Evolutionary conservation across 208 protist species (phyloP), one percentile per base, ranked within the genome.

Genomic region (Crithidia expoeki): DNA sequence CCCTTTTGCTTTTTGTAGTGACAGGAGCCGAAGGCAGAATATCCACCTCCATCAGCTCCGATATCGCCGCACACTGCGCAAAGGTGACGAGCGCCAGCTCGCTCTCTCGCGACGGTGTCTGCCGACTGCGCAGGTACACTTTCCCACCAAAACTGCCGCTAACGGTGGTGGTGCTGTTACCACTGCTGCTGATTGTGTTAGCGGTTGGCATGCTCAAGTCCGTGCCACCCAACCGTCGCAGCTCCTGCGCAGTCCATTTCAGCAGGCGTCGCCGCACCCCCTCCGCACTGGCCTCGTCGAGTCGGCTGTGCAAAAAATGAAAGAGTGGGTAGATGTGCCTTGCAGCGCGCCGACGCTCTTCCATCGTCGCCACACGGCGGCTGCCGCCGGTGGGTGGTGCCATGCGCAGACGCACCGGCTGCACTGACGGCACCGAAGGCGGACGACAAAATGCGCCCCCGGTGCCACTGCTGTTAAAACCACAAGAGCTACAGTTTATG

Each of bases 41-140:
- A 27, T 89, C 76, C 27, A 83, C 78, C 27, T 55, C 81, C 44
- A 91, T 62, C 34, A 85, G 28, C 55, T 84, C 74, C 14, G 85
- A 87, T 21, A 94, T 89, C 9, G 88, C 88, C 2, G 85, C 88
- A 61, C 77, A 91, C 67, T 94, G 88, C 52, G 85, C 85, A 75
- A 94, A 91, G 14, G 86, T 63, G 3, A 89, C 76, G 17, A 89
- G 80, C 0, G 84, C 81, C 2, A 94, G 70, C 12, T 70, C 67
- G 2, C 32, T 46, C 42, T 74, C 72, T 25, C 71, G 56, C n/a
- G 62, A 71, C 23, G 63, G 63, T 1, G 42, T 27, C 16, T 47
- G 71, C 0, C 61, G 59, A 32, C 60, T 74, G 28, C 60, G 67
- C 40, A 44, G 9, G 21, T 56, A 33, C n/a, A 56, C 12, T 33